These are phyloP conservation scores for Leccinum fibrillosum DNA, from an alignment of 768 basidiomycete genomes.

Conservation along the genomic window DNA sequence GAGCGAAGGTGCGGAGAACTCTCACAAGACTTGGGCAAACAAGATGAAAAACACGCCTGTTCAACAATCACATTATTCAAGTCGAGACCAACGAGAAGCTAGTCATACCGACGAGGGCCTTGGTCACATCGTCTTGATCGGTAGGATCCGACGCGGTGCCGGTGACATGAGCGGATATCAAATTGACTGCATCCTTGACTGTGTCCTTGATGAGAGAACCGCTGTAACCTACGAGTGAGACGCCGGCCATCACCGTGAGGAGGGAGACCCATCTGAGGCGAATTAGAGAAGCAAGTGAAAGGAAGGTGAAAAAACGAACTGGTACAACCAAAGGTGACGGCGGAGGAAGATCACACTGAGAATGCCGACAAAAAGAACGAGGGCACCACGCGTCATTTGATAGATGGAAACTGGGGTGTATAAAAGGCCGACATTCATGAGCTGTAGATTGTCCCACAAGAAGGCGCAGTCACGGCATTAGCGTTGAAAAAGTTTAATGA, in stretches of 20 bases:
- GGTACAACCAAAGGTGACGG: slow-evolving; percentile 82
- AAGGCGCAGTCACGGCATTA: slow-evolving; percentile 17
- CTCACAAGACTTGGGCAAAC: slow-evolving; percentile 92
- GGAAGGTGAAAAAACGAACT: slow-evolving; percentile 44
- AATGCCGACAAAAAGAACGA: slow-evolving; percentile 90
- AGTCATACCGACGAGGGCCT: slow-evolving; percentile 64
- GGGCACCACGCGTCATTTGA: slow-evolving; percentile 93
- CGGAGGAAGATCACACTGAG: slow-evolving; percentile 89
- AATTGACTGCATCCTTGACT: slow-evolving; percentile 43
- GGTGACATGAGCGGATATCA: slow-evolving; percentile 12
- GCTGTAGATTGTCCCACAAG: slow-evolving; percentile 29
- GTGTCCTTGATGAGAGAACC: slow-evolving; percentile 84
- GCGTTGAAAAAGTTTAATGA: slow-evolving; percentile 8
- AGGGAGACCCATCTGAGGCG: slow-evolving; percentile 80
- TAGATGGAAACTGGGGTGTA: slow-evolving; percentile 97
- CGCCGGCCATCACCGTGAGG: slow-evolving; percentile 81
- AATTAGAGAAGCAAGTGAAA: slow-evolving; percentile 1
- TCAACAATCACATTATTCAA: slow-evolving; percentile 14
- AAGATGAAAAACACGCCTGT: slow-evolving; percentile 86
- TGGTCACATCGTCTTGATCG: slow-evolving; percentile 62
- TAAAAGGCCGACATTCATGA: slow-evolving; percentile 95
- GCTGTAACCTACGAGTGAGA: slow-evolving; percentile 82
- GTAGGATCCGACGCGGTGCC: slow-evolving; percentile 41
- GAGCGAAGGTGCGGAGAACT: slow-evolving; percentile 24
- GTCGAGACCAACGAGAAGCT: slow-evolving; percentile 9